Conservation (phyloP, 768 basidiomycete genomes). For the Hydnum rufescens region DNA sequence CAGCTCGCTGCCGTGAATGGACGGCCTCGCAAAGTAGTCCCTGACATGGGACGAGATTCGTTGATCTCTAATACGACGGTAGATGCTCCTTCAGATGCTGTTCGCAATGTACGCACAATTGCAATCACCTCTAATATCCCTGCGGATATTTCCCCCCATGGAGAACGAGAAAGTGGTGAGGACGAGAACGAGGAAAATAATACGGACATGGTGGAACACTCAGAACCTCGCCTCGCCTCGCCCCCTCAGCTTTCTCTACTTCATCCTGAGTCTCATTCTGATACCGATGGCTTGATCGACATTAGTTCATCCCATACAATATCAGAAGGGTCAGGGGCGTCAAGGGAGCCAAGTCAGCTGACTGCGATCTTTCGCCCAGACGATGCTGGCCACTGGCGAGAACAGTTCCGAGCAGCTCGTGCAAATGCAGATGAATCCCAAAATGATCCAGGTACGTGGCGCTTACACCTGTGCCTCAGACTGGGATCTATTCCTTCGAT, state of each 20-base stretch:
- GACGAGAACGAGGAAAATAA: conserved; percentile 22
- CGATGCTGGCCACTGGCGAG: conserved; percentile 71
- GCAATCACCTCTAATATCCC: not conserved
- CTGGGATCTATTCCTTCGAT: too few relatives aligned
- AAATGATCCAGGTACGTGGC: too few relatives aligned
- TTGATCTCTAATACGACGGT: conserved; percentile 39
- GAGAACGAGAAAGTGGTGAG: not conserved
- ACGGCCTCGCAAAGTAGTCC: conserved; percentile 61
- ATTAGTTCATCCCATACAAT: not conserved
- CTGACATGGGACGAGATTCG: conserved; percentile 45
- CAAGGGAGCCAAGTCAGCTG: conserved; percentile 30
- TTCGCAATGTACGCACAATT: not conserved
- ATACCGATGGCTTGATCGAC: not conserved
- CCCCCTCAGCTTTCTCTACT: not conserved
- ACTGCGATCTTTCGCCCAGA: conserved; percentile 80
- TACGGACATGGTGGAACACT: not conserved
- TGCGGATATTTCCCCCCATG: not conserved
- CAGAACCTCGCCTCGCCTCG: not conserved
- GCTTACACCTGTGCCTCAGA: too few relatives aligned
- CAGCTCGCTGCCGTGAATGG: conserved; percentile 25
- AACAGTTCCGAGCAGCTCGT: conserved; percentile 23
- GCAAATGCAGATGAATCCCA: conserved; percentile 14
- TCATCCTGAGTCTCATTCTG: not conserved
- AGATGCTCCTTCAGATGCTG: conserved; percentile 21
- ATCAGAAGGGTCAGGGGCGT: not conserved